Percentiles rank a stretch among this genome's conserved stretches.
phyloP scores from a whole-genome alignment of 768 basidiomycete species.

The Piloderma croceum region DNA sequence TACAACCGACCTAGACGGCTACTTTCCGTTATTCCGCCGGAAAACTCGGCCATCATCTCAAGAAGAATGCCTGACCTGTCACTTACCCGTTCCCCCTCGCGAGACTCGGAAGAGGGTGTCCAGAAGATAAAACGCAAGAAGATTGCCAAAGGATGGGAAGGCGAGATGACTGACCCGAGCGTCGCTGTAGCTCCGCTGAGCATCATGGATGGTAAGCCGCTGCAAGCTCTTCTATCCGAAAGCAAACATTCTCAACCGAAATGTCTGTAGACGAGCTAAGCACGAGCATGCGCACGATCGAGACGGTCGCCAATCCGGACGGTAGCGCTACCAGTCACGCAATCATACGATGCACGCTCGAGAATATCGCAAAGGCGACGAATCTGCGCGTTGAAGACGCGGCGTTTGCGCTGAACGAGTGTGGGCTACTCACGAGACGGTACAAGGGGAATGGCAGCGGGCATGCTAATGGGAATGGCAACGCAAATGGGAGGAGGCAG shows the following conservation, averaged over 20 bases:
- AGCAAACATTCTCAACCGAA: constrained; percentile 3
- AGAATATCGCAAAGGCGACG: constrained; percentile 71
- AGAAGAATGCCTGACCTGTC: constrained; percentile 39
- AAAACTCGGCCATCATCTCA: constrained; percentile 40
- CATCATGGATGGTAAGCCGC: constrained; percentile 35
- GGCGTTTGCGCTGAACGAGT: constrained; percentile 84
- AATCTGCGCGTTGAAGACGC: constrained; percentile 81
- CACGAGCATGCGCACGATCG: constrained; percentile 48
- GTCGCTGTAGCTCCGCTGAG: constrained; percentile 29
- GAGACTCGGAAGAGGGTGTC: constrained; percentile 23
- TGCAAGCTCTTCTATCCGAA: not conserved
- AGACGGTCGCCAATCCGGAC: constrained; percentile 53
- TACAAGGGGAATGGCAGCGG: constrained; percentile 23
- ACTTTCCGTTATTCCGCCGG: constrained; percentile 55
- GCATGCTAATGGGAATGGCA: constrained; percentile 19
- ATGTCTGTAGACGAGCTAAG: constrained; percentile 51
- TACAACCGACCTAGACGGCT: constrained; percentile 36
- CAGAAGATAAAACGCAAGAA: constrained; percentile 38
- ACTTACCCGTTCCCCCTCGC: constrained; percentile 27
- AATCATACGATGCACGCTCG: constrained; percentile 64
- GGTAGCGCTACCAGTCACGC: constrained; percentile 71
- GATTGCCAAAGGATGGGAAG: constrained; percentile 66
- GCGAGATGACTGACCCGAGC: constrained; percentile 48
- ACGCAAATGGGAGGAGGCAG: constrained; percentile 17
- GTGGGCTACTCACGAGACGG: constrained; percentile 61